Conservation (phyloP, 2,329 filamentous ascomycete species). For the Leptodontidium sp. region DNA sequence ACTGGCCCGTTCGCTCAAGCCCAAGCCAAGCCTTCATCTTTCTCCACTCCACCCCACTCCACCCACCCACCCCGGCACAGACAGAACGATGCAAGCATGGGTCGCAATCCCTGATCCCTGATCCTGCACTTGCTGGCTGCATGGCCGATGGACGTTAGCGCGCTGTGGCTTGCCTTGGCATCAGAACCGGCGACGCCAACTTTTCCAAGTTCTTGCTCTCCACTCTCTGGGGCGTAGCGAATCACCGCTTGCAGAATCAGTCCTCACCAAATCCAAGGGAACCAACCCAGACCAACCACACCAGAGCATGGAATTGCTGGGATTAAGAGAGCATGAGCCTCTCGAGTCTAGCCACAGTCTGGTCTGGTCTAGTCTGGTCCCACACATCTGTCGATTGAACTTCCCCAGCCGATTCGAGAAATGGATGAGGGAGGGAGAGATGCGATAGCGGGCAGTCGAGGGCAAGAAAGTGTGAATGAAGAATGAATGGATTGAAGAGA, state of each 20-base stretch:
- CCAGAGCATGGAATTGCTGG: neutral
- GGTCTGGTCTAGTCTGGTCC: neutral
- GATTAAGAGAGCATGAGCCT: neutral
- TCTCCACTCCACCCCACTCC: too few relatives aligned
- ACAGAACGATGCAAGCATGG: constrained; percentile 8
- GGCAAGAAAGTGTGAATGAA: neutral
- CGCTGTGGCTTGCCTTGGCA: constrained; percentile 25
- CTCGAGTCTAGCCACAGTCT: constrained; percentile 10
- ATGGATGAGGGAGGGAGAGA: neutral
- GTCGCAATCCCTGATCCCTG: neutral
- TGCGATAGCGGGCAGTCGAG: neutral
- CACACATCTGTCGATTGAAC: too few relatives aligned
- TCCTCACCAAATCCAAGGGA: neutral
- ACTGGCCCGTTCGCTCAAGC: constrained; percentile 18
- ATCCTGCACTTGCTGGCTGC: neutral
- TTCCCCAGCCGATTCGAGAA: constrained; percentile 1
- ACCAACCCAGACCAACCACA: too few relatives aligned
- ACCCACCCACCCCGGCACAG: constrained; percentile 3
- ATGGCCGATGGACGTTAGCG: constrained; percentile 17
- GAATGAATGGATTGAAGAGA: neutral
- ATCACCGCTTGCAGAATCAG: constrained; percentile 10
- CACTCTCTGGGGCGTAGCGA: constrained; percentile 12
- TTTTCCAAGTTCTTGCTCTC: constrained; percentile 10
- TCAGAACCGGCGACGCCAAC: constrained; percentile 16
- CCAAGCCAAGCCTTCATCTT: neutral